Base-by-base conservation (phyloP, 163 green algal genomes). In the Coccomyxa subellipsoidea region DNA sequence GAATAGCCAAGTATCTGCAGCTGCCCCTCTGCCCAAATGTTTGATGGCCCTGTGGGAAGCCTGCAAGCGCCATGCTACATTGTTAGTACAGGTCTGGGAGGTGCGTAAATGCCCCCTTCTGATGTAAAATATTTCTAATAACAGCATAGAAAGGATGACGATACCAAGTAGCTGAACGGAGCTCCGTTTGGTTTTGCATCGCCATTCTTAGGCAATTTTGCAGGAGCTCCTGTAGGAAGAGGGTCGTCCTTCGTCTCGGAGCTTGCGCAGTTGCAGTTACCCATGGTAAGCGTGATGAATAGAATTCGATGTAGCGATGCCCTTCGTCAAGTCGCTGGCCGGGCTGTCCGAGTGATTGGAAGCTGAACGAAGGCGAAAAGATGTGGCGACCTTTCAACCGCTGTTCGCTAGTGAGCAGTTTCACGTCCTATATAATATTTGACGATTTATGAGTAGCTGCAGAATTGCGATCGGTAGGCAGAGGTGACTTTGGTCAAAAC, bases 1-100 rank as follows among this genome's bases (percentile, higher is more conserved):
- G 77, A 91, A 92, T 25, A 96, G 88, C 93, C 93, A 98, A 0
- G 94, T 96, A 76, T 97, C 92, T 25, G 93, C 95, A 53, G 93
- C 94, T 36, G 93, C 94, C 27, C 95, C 95, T n/a, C 85, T 81
- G 7, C 94, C 94, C 12, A 96, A 83, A n/a, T 93, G 81, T 81
- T 95, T 91, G 25, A 95, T 72, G n/a, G 81, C 69, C 59, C 85
- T 69, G 75, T 83, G 59, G 6, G 31, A 69, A 0, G 37, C 73
- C 35, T 80, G 54, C 36, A 82, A 36, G 27, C 66, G 23, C 0
- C 47, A 59, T 2, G 4, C 21, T 18, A 54, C 8, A 54, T 10
- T 23, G 15, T 59, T 59, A 12, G 0, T 12, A 12, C 10, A 23
- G 23, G 4, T 59, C 47, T 18, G 21, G 4, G 21, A 8, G 47